Percentiles rank a stretch among this genome's conserved stretches.
phyloP scores from a whole-genome alignment of 352 stramenopile genomes.

The Phytophthora litchii region DNA sequence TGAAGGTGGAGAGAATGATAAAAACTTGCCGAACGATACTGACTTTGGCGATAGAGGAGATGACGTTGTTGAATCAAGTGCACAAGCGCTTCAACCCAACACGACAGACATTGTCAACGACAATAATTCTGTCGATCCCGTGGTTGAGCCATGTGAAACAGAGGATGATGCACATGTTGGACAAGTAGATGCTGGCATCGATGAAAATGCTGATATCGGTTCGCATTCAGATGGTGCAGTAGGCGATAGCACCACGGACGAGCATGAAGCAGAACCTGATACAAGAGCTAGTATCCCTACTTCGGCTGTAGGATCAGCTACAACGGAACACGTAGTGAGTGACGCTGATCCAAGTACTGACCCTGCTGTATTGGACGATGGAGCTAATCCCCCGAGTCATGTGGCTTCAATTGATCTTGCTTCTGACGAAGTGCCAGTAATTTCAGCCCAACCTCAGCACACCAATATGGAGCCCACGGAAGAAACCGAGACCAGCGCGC shows the following conservation, averaged over 20 bases:
- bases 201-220: neutral
- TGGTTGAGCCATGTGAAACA: neutral
- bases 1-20: slow-evolving; percentile 1
- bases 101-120: neutral
- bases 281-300: neutral
- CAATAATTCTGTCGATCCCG: neutral
- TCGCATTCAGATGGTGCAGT: neutral
- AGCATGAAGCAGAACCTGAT: neutral
- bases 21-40: neutral
- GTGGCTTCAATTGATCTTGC: neutral
- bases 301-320: slow-evolving; percentile 1
- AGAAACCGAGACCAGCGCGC: neutral
- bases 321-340: neutral
- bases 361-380: slow-evolving; percentile 3
- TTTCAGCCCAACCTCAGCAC: slow-evolving; percentile 3
- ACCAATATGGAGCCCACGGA: neutral
- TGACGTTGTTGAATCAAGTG: neutral
- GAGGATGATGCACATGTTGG: neutral
- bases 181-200: neutral
- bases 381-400: slow-evolving; percentile 1
- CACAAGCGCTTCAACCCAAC: neutral
- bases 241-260: neutral
- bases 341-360: slow-evolving; percentile 1
- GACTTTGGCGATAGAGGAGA: neutral
- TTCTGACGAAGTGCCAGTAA: neutral